Percentiles rank a stretch among this genome's conserved stretches.
These are phyloP conservation scores for Hsuehochloa calcarea DNA, from an alignment of 176 grass and related monocot species.

Conservation along the genomic window DNA sequence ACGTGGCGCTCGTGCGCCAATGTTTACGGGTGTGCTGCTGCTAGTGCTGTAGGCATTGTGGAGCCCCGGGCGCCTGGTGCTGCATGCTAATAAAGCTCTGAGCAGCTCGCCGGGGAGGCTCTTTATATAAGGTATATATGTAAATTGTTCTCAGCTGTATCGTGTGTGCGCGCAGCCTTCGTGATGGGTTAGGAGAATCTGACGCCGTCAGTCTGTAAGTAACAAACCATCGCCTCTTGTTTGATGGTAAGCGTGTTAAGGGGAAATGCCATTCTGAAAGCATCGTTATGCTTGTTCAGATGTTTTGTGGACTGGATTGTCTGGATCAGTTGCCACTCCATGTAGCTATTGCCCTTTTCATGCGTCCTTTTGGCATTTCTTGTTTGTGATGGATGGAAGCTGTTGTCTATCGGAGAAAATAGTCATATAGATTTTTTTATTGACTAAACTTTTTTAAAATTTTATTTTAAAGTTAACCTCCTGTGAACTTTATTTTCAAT, in stretches of 20 bases:
- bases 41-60: slow-evolving; percentile 13
- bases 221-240: neutral
- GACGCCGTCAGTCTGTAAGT: slow-evolving; percentile 15
- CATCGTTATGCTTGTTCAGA: neutral
- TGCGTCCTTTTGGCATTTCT: neutral
- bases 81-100: neutral
- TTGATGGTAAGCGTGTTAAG: neutral
- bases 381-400: neutral
- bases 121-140: slow-evolving; percentile 23
- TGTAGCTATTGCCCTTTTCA: neutral
- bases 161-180: neutral
- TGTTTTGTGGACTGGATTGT: neutral
- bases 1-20: neutral
- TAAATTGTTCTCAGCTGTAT: slow-evolving; percentile 32
- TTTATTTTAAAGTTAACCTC: no score
- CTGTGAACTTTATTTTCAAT: no score
- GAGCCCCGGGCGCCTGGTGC: slow-evolving; percentile 25
- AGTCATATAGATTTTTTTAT: no score
- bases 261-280: neutral
- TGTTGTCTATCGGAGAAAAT: neutral
- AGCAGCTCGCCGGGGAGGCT: slow-evolving; percentile 29
- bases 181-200: neutral
- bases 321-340: neutral
- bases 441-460: no score
- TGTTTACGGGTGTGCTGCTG: neutral